A percentile compares a stretch with the other conserved stretches of the same genome.
Evolutionary conservation across 2,329 filamentous ascomycete species (phyloP).

Genomic region (Penicillium sp.): DNA sequence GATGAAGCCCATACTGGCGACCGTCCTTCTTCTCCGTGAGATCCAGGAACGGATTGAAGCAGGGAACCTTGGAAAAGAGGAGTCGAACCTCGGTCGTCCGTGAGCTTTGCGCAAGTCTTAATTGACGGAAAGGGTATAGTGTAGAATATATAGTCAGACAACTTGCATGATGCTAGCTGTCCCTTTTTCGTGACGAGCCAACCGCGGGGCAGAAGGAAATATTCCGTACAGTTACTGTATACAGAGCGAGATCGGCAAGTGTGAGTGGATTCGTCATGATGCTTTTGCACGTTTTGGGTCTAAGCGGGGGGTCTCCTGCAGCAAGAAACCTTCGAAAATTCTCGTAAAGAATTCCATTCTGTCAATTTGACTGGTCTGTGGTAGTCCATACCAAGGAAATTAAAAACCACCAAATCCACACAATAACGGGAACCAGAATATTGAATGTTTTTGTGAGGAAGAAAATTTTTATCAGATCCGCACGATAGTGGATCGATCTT

Average conservation of each 20-base stretch:
- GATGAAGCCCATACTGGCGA: slow-evolving; percentile 18
- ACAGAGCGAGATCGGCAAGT: slow-evolving; percentile 2
- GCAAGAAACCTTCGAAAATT: neutral
- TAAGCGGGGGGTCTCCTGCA: neutral
- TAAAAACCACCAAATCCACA: neutral
- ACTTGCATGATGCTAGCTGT: neutral
- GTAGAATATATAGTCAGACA: slow-evolving; percentile 14
- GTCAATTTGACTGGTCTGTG: neutral
- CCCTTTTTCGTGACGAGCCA: neutral
- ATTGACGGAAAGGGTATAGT: slow-evolving; percentile 11
- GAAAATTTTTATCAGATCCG: neutral
- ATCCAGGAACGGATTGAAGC: slow-evolving; percentile 5
- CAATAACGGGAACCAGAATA: neutral
- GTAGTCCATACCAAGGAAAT: neutral
- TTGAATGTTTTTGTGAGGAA: neutral
- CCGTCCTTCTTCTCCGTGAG: neutral
- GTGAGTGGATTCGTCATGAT: neutral
- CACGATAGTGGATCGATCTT: neutral
- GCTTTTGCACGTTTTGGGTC: neutral
- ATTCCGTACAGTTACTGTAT: slow-evolving; percentile 2
- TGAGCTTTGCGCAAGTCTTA: slow-evolving; percentile 9
- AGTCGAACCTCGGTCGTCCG: slow-evolving; percentile 4
- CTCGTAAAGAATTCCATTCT: neutral
- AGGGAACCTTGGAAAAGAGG: neutral
- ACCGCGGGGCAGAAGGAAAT: slow-evolving; percentile 1